A percentile compares a stretch with the other conserved stretches of the same genome.
phyloP scores from a whole-genome alignment of 345 rosid genomes.

The Garcia nutans region DNA sequence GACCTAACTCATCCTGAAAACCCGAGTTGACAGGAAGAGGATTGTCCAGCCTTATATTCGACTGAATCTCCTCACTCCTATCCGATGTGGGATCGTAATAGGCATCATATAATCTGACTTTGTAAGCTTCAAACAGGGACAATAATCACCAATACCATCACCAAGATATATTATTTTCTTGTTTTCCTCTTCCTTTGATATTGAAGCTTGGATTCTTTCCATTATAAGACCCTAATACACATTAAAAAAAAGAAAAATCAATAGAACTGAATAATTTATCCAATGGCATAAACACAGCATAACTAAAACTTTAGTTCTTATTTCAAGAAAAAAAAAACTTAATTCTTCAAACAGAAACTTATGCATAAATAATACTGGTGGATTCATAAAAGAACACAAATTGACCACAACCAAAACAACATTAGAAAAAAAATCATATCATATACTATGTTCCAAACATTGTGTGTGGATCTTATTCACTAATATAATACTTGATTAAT shows the following conservation, averaged over 20 bases:
- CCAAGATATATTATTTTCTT: conserved; percentile 71
- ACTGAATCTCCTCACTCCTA: no score
- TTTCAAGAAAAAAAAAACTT: no score
- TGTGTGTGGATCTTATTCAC: conserved; percentile 11
- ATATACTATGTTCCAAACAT: conserved; percentile 2
- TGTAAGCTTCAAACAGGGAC: conserved; percentile 68
- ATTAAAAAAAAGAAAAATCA: not conserved
- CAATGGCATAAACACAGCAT: no score
- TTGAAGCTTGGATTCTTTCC: conserved; percentile 65
- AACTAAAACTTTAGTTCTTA: no score
- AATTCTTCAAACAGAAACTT: no score
- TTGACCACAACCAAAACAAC: not conserved
- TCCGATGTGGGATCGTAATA: no score
- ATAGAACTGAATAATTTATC: no score
- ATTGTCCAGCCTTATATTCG: no score
- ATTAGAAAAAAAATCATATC: no score
- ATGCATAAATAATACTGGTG: not conserved
- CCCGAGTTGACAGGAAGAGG: no score
- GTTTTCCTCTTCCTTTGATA: conserved; percentile 49
- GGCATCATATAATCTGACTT: conserved; percentile 64
- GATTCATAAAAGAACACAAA: not conserved
- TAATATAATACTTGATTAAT: no score
- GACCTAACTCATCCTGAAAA: no score
- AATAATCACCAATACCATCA: conserved; percentile 81
- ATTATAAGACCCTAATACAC: conserved; percentile 52